phyloP scores from a whole-genome alignment of 75 land plant species.

The Chamaecyparis obtusa region DNA sequence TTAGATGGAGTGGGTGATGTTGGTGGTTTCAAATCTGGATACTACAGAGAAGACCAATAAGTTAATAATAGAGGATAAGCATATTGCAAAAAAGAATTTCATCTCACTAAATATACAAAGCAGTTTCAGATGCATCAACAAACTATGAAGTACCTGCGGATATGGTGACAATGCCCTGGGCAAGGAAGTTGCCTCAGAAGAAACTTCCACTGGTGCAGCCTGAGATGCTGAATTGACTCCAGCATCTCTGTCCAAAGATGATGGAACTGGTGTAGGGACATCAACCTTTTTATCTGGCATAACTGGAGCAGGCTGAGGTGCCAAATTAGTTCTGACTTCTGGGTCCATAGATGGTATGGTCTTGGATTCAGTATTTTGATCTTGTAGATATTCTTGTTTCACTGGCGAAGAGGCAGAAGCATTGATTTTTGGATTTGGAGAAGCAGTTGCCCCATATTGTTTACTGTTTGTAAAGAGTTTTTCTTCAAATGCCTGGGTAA shows the following conservation, averaged over 20 bases:
- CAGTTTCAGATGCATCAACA: not conserved
- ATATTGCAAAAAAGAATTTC: not conserved
- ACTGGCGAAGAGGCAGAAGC: not conserved
- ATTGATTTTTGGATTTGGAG: slow-evolving; percentile 1
- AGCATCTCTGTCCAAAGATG: not conserved
- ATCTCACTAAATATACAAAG: not conserved
- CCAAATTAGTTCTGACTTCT: not conserved
- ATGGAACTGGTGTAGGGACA: not conserved
- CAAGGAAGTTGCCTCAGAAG: slow-evolving; percentile 12
- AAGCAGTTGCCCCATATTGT: not conserved
- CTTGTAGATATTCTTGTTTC: not conserved
- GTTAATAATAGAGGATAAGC: not conserved
- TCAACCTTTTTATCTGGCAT: not conserved
- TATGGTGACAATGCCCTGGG: slow-evolving; percentile 30
- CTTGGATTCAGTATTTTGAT: not conserved
- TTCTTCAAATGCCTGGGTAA: slow-evolving; percentile 5
- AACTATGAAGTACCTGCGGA: slow-evolving; percentile 15
- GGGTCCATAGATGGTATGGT: not conserved
- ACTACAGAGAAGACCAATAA: slow-evolving; percentile 17
- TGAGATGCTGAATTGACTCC: not conserved
- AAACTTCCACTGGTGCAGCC: not conserved
- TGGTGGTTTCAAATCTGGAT: slow-evolving; percentile 30
- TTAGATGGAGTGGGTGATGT: slow-evolving; percentile 27
- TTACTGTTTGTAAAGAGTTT: not conserved
- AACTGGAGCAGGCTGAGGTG: slow-evolving; percentile 1